Evolutionary conservation across 2,329 filamentous ascomycete genomes (phyloP).

Genomic region (Fusarium solani-melongenae): DNA sequence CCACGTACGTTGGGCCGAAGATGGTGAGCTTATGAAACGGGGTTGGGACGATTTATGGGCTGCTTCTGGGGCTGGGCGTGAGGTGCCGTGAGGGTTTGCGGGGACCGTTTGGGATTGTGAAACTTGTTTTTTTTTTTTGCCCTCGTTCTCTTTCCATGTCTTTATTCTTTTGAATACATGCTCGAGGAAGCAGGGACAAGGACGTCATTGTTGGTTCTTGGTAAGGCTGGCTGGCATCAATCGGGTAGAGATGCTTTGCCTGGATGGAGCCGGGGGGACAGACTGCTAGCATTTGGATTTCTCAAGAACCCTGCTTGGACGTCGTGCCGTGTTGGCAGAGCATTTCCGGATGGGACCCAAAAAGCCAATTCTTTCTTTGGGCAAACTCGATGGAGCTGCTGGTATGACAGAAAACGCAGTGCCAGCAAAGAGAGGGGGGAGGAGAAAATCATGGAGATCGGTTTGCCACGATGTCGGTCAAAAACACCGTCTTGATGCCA

Average conservation of each 20-base stretch:
- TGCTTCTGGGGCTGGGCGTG: not conserved
- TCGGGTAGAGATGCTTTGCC: not conserved
- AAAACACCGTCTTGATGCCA: not conserved
- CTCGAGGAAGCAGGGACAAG: not conserved
- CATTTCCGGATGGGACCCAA: constrained; percentile 9
- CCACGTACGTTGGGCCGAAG: constrained; percentile 26
- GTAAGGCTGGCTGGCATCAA: not conserved
- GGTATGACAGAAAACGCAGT: not conserved
- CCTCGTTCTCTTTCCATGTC: not conserved
- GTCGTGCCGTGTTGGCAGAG: not conserved
- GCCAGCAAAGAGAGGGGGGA: not conserved
- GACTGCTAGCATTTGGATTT: not conserved
- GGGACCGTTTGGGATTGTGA: constrained; percentile 24
- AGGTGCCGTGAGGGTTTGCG: constrained; percentile 14
- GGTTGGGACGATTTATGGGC: constrained; percentile 7
- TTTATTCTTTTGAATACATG: not conserved
- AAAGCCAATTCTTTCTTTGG: not conserved
- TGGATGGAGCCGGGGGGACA: not conserved
- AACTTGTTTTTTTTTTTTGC: constrained; percentile 31
- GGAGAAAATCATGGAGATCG: not conserved
- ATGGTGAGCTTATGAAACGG: constrained; percentile 30
- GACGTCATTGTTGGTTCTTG: constrained; percentile 24
- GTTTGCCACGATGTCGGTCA: constrained; percentile 15
- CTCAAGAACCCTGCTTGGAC: not conserved
- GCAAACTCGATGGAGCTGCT: not conserved